These are phyloP conservation scores for Fusarium incarnatum DNA, from an alignment of 2,329 filamentous ascomycete species.

Conservation along the genomic window DNA sequence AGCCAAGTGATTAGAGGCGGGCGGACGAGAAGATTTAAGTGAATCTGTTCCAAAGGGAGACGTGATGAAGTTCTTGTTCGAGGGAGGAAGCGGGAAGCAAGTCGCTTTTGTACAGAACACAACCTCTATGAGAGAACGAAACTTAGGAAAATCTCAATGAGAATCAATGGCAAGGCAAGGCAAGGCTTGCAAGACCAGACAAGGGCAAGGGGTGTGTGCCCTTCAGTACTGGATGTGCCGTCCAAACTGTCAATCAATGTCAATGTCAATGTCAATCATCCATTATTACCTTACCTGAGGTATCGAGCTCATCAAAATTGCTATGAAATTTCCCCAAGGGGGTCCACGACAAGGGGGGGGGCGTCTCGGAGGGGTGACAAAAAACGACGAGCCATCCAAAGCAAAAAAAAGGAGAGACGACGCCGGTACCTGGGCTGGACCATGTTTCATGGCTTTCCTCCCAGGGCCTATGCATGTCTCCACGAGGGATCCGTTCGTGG, in stretches of 20 bases:
- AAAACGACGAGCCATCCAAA: constrained; percentile 32
- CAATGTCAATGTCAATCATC: constrained; percentile 15
- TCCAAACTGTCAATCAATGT: constrained; percentile 10
- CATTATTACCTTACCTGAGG: constrained; percentile 32
- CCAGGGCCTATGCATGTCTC: constrained; percentile 39
- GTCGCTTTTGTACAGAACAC: constrained; percentile 43
- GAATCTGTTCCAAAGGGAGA: constrained; percentile 37
- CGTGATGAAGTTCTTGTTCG: constrained; percentile 33
- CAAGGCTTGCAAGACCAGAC: constrained; percentile 19
- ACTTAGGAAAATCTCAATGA: constrained; percentile 24
- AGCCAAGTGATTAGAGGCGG: background rate
- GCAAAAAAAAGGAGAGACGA: constrained; percentile 35
- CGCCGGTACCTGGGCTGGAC: constrained; percentile 36
- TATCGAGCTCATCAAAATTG: constrained; percentile 41
- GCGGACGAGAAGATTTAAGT: constrained; percentile 23
- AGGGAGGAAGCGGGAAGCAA: constrained; percentile 39
- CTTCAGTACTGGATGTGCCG: constrained; percentile 8
- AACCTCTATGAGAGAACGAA: constrained; percentile 19
- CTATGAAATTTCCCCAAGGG: constrained; percentile 33
- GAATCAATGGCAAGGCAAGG: constrained; percentile 16
- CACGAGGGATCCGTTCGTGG: constrained; percentile 35
- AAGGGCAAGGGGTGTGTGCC: constrained; percentile 26
- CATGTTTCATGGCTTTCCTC: constrained; percentile 40
- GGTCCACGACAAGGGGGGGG: constrained; percentile 22
- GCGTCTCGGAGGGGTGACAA: constrained; percentile 34